These are phyloP conservation scores for Tuber brumale DNA, from an alignment of 495 filamentous ascomycete genomes.

Conservation along the genomic window DNA sequence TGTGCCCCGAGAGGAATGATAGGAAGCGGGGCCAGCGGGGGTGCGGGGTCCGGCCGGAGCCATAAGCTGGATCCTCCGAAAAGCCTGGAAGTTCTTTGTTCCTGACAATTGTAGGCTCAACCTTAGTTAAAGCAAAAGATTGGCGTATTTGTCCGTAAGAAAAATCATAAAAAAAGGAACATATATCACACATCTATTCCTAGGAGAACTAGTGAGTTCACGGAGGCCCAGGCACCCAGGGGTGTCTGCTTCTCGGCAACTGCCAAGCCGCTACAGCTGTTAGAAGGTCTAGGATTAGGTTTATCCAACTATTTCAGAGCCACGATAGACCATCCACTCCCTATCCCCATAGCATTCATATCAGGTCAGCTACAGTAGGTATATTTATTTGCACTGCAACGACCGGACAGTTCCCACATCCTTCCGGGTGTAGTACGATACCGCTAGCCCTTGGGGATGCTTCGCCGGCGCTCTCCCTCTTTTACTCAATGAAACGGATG, in stretches of 20 bases:
- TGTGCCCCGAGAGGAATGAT: constrained; percentile 53
- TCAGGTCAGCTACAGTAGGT: constrained; percentile 10
- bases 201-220: constrained; percentile 55
- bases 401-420: no score
- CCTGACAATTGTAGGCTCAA: constrained; percentile 51
- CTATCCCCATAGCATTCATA: constrained; percentile 47
- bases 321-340: constrained; percentile 47
- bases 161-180: no score
- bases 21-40: constrained; percentile 53
- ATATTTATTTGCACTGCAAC: not conserved
- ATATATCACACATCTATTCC: constrained; percentile 48
- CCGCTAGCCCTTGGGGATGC: no score
- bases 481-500: no score
- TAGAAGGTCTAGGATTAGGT: not conserved
- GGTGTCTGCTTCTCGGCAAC: constrained; percentile 46
- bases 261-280: constrained; percentile 41
- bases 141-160: constrained; percentile 26
- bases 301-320: not conserved
- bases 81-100: constrained; percentile 56
- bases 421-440: no score
- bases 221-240: constrained; percentile 53
- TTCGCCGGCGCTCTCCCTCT: no score
- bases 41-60: constrained; percentile 55
- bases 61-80: constrained; percentile 54
- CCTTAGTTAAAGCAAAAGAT: constrained; percentile 41